These are phyloP conservation scores for Glonium stellatum DNA, from an alignment of 495 filamentous ascomycete species.

Conservation along the genomic window DNA sequence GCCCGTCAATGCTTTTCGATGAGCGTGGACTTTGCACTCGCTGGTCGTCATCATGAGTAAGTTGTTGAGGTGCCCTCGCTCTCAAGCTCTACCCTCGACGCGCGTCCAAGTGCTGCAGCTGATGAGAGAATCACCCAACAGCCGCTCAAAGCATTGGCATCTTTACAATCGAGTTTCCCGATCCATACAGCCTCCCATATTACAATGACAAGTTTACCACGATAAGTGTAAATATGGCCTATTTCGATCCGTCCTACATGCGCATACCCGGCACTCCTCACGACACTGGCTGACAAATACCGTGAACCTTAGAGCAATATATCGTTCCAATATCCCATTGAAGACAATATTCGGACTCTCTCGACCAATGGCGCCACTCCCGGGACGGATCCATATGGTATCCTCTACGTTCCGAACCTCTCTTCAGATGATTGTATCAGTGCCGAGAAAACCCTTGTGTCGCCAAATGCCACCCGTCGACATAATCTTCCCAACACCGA, in stretches of 20 bases:
- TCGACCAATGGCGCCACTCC: slow-evolving; percentile 50
- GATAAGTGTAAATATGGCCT: slow-evolving; percentile 14
- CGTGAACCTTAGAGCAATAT: slow-evolving; percentile 47
- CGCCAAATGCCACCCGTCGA: slow-evolving; percentile 65
- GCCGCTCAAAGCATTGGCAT: slow-evolving; percentile 27
- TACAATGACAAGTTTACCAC: slow-evolving; percentile 18
- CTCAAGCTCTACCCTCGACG: background rate
- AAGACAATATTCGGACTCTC: slow-evolving; percentile 61
- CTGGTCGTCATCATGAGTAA: slow-evolving; percentile 37
- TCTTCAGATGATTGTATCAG: slow-evolving; percentile 52
- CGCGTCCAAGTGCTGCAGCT: background rate
- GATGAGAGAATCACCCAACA: slow-evolving; percentile 8
- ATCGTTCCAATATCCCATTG: slow-evolving; percentile 55
- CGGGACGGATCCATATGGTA: slow-evolving; percentile 56
- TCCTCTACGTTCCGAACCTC: slow-evolving; percentile 77
- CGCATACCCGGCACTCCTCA: background rate
- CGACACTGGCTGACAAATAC: background rate
- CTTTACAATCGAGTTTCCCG: slow-evolving; percentile 32
- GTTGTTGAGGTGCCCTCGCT: slow-evolving; percentile 18
- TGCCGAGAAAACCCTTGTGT: slow-evolving; percentile 51
- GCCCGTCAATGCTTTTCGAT: background rate
- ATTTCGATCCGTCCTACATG: background rate
- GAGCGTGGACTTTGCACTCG: background rate
- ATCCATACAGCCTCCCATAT: slow-evolving; percentile 25
- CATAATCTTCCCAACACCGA: slow-evolving; percentile 52